These are phyloP conservation scores for Rhizoctonia solani DNA, from an alignment of 1,284 basidiomycete species.

Conservation along the genomic window DNA sequence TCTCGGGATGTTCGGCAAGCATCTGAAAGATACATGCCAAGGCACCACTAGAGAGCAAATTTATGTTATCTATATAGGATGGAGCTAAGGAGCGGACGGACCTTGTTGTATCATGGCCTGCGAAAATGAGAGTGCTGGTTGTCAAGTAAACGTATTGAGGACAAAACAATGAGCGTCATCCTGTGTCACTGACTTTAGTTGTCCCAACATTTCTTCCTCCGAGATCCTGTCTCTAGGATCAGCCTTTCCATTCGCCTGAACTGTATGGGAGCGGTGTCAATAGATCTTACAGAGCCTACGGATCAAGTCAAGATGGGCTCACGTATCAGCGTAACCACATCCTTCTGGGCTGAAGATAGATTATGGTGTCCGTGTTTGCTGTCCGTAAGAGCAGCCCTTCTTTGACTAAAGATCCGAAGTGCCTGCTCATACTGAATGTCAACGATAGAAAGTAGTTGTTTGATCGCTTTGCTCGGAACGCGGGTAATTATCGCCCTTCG, in stretches of 20 bases:
- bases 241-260: conserved; percentile 21
- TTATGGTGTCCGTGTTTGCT: neutral
- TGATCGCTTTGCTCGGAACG: conserved; percentile 15
- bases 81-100: neutral
- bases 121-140: conserved; percentile 22
- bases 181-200: conserved; percentile 1
- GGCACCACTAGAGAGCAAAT: neutral
- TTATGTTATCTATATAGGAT: neutral
- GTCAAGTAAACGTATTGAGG: neutral
- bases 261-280: neutral
- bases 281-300: neutral
- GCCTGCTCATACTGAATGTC: conserved; percentile 26
- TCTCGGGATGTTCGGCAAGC: conserved; percentile 11
- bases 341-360: neutral
- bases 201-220: conserved; percentile 28
- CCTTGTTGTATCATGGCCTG: conserved; percentile 27
- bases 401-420: conserved; percentile 14
- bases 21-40: conserved; percentile 28
- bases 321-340: conserved; percentile 28
- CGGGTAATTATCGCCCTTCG: conserved; percentile 16
- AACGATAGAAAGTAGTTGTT: conserved; percentile 13
- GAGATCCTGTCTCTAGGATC: conserved; percentile 11
- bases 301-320: neutral
- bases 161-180: neutral
- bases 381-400: neutral